Percentiles rank a stretch among this genome's conserved stretches.
Evolutionary conservation across 208 protist species (phyloP).

Genomic region (Crithidia expoeki): DNA sequence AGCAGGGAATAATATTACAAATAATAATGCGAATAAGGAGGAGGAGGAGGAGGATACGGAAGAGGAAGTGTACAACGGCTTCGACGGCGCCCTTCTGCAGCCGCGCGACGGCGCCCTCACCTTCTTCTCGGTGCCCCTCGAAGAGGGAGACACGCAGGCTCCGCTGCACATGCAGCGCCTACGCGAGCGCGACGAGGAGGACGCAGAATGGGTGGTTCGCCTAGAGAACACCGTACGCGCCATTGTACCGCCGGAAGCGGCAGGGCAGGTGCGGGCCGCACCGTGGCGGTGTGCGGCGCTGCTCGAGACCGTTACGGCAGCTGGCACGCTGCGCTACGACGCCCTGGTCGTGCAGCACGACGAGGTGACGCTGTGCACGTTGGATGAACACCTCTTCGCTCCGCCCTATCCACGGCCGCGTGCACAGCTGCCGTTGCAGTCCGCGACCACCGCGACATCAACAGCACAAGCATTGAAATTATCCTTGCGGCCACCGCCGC

Average conservation of each 20-base stretch:
- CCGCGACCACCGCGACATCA: background rate
- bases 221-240: slow-evolving; percentile 33
- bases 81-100: slow-evolving; percentile 34
- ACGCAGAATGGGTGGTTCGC: slow-evolving; percentile 21
- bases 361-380: slow-evolving; percentile 19
- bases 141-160: slow-evolving; percentile 19
- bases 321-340: slow-evolving; percentile 23
- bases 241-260: slow-evolving; percentile 11
- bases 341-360: slow-evolving; percentile 26
- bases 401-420: background rate
- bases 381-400: slow-evolving; percentile 30
- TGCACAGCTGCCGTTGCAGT: background rate
- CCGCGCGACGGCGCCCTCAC: slow-evolving; percentile 22
- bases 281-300: slow-evolving; percentile 25
- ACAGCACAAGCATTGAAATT: background rate
- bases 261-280: slow-evolving; percentile 4
- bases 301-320: slow-evolving; percentile 17
- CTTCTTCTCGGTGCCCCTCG: slow-evolving; percentile 28
- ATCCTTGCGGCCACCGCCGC: background rate
- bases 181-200: slow-evolving; percentile 20
- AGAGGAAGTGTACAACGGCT: slow-evolving; percentile 29
- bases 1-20: background rate
- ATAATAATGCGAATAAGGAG: background rate
- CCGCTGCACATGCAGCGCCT: slow-evolving; percentile 21
- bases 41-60: background rate